Base-by-base conservation (phyloP, 75 land plant genomes). In the Pinus albicaulis region DNA sequence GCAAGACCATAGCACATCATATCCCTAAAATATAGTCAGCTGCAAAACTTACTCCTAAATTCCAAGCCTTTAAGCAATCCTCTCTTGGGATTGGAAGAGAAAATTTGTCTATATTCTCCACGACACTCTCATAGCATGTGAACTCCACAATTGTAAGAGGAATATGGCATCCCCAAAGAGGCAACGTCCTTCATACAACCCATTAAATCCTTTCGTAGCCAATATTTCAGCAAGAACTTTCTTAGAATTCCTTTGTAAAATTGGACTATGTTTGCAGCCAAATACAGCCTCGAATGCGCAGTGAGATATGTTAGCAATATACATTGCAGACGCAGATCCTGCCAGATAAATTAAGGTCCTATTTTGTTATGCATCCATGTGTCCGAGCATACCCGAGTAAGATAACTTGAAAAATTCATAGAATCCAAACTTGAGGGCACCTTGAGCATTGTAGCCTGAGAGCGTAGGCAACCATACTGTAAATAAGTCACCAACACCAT, bases 81-180 rank as follows among this genome's bases (percentile, higher is more conserved):
- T 71, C 77, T 61, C 71, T 86, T 11, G 88, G 86, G 1, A 77
- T 56, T 12, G 86, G 86, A 5, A 86, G 69, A 1, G 74, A 79
- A 58, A 80, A 28, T 31, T 76, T 74, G 79, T 83, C 83, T 10
- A 86, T 72, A 7, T 77, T 72, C 31, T 86, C 88, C 48, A 86
- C 80, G 17, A 77, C 80, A 8, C 66, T 80, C 73, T 86, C 88
- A 79, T 77, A 86, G 76, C 82, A 80, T 22, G 86, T 78, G 74
- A 86, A 83, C 65, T 86, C 83, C 88, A 84, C 84, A 82, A 86
- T 80, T 16, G 86, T 84, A 73, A 57, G 81, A 1, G 85, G 85
- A 28, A 83, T 81, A 36, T 83, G 85, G 4, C 85, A 55, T 17
- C 84, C 85, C 85, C 85, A 83, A 1, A 83, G 84, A 36, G 85